phyloP scores from a whole-genome alignment of 352 stramenopile genomes.

The Phytophthora uliginosa region DNA sequence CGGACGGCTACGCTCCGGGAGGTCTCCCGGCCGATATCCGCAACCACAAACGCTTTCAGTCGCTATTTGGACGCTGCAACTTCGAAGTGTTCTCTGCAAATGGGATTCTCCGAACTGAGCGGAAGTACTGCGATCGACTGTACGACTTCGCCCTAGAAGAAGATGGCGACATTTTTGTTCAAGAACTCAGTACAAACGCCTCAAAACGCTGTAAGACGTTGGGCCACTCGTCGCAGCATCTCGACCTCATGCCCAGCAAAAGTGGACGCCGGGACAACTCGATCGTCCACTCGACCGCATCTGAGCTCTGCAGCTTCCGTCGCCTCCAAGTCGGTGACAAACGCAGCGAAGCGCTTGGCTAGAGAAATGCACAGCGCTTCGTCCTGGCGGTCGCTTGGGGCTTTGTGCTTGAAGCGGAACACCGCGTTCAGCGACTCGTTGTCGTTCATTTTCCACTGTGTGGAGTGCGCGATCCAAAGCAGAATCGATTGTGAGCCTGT shows the following conservation, averaged over 20 bases:
- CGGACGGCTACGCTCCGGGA: conserved; percentile 48
- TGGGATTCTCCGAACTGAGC: conserved; percentile 43
- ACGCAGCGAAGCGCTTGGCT: conserved; percentile 24
- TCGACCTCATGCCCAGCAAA: conserved; percentile 45
- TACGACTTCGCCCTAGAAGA: conserved; percentile 49
- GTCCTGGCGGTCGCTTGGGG: conserved; percentile 44
- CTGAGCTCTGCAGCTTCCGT: conserved; percentile 14
- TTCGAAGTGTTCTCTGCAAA: conserved; percentile 56
- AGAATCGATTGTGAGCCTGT: background rate
- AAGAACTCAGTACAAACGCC: conserved; percentile 34
- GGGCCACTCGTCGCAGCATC: conserved; percentile 5
- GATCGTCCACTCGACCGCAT: conserved; percentile 32
- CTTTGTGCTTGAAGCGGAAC: conserved; percentile 60
- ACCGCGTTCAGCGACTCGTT: conserved; percentile 41
- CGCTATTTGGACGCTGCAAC: conserved; percentile 57
- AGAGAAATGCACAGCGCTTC: conserved; percentile 33
- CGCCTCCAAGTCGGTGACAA: conserved; percentile 21
- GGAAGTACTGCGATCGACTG: conserved; percentile 30
- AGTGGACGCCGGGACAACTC: conserved; percentile 23
- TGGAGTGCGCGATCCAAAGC: background rate
- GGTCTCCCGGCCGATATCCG: conserved; percentile 53
- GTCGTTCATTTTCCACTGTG: conserved; percentile 1
- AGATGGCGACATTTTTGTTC: conserved; percentile 39
- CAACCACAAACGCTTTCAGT: conserved; percentile 32
- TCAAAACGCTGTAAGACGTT: conserved; percentile 12